Evolutionary conservation across 768 basidiomycete species (phyloP), one percentile per base, ranked within the genome.

Genomic region (Termitomyces sp.): DNA sequence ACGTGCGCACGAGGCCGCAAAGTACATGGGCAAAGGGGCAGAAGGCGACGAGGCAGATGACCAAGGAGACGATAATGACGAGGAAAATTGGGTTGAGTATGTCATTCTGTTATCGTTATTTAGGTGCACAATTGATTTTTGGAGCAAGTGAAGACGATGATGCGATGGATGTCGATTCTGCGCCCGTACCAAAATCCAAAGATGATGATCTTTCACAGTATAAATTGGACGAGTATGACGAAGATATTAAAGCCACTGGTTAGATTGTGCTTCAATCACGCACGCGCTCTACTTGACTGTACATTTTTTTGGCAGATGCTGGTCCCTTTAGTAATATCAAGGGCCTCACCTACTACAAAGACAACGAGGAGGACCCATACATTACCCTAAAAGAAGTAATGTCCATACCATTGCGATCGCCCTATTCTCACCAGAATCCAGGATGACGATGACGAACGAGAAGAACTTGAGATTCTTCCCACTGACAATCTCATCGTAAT

Each of bases 301-400:
- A 58, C 61, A 39, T 36, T 55, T 46, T 36, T 55, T 46, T 58
- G 27, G 61, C 7, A 90, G 89, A 74, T 44, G 68, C 74, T 60
- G 89, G 94, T 39, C 90, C 90, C 18, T 99, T 99, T 74, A 93
- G 88, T 70, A 95, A 92, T 65, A 93, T 98, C 71, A 96, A 97
- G 68, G 96, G 95, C 18, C 75, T 99, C 51, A 88, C 89, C 22
- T 96, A 91, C 68, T 94, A 98, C 71, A 84, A 86, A 52, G 86
- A 94, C 64, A 94, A 94, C 66, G 82, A 90, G 54, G 93, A 98
- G 36, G 97, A 99, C 72, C 97, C 97, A 0, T 98, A 95, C 67
- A 90, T 99, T 63, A 98, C 96, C 0, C 72, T 98, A 39, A 95
- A 97, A 80, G 92, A 94, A 66, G 94, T 92, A n/a, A 65, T 42